phyloP scores from a whole-genome alignment of 345 rosid species.

The Linum lewisii region DNA sequence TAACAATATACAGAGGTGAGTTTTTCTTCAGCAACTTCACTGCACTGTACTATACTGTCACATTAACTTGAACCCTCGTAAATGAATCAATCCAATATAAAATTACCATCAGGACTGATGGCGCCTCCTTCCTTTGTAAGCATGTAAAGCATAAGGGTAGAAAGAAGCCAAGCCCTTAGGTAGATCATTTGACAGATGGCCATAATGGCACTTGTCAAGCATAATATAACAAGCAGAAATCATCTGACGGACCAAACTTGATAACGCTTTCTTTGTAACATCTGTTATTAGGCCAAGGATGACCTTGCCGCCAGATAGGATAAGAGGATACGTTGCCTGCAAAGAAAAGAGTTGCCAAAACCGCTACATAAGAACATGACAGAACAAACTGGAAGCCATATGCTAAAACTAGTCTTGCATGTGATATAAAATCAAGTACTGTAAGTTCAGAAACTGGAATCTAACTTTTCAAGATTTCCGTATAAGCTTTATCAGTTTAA shows the following conservation, averaged over 20 bases:
- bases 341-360: neutral
- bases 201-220: slow-evolving; percentile 69
- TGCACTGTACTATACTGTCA: neutral
- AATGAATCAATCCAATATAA: slow-evolving; percentile 8
- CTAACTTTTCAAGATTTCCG: neutral
- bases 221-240: slow-evolving; percentile 41
- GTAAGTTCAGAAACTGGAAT: neutral
- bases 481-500: too few relatives aligned
- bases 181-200: slow-evolving; percentile 39
- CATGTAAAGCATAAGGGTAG: slow-evolving; percentile 28
- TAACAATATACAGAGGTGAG: neutral
- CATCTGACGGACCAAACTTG: slow-evolving; percentile 57
- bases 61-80: neutral
- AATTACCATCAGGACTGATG: slow-evolving; percentile 59
- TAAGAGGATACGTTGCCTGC: neutral
- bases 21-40: neutral
- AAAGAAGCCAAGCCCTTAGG: slow-evolving; percentile 33
- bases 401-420: neutral
- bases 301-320: slow-evolving; percentile 9
- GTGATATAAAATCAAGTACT: neutral
- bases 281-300: slow-evolving; percentile 26
- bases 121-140: slow-evolving; percentile 26
- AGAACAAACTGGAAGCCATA: neutral
- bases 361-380: neutral
- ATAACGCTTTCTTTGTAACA: slow-evolving; percentile 27